Percentiles rank a stretch among this genome's conserved stretches.
These are phyloP conservation scores for Claviceps spartinae DNA, from an alignment of 2,329 filamentous ascomycete species.

Conservation along the genomic window DNA sequence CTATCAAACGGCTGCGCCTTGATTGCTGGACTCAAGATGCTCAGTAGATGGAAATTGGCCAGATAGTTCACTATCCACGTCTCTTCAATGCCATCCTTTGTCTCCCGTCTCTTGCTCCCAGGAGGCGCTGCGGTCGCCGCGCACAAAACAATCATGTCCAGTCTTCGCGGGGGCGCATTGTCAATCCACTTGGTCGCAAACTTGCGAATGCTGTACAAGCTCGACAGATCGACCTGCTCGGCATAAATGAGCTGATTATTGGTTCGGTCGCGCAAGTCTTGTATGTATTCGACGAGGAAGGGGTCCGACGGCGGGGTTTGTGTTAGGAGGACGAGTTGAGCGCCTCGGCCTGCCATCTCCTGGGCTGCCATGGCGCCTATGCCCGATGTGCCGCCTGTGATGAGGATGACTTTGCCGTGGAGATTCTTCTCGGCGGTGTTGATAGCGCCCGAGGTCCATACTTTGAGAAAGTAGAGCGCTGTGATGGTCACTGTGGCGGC, in stretches of 20 bases:
- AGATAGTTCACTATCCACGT: constrained; percentile 95
- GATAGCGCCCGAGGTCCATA: constrained; percentile 60
- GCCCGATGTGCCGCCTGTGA: constrained; percentile 89
- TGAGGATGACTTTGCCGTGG: constrained; percentile 86
- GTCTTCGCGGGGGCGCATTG: constrained; percentile 72
- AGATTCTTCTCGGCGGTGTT: constrained; percentile 71
- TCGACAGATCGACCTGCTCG: constrained; percentile 82
- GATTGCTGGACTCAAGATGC: constrained; percentile 80
- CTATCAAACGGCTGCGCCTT: constrained; percentile 85
- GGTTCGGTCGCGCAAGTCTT: constrained; percentile 66
- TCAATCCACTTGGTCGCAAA: constrained; percentile 99
- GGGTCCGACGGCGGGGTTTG: constrained; percentile 68
- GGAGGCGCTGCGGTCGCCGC: constrained; percentile 63
- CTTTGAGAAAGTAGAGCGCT: constrained; percentile 43
- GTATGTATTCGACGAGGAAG: constrained; percentile 84
- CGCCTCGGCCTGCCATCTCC: constrained; percentile 66
- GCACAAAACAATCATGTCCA: constrained; percentile 86
- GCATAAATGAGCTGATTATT: constrained; percentile 85
- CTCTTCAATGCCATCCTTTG: constrained; percentile 68
- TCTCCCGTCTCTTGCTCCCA: constrained; percentile 45
- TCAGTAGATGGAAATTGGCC: constrained; percentile 87
- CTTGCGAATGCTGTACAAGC: constrained; percentile 75
- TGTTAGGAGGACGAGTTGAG: constrained; percentile 82
- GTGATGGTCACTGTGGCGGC: constrained; percentile 24
- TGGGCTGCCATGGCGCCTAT: constrained; percentile 68